Base-by-base conservation (phyloP, 1,139 yeast species). In the Eremothecium sinecaudum region DNA sequence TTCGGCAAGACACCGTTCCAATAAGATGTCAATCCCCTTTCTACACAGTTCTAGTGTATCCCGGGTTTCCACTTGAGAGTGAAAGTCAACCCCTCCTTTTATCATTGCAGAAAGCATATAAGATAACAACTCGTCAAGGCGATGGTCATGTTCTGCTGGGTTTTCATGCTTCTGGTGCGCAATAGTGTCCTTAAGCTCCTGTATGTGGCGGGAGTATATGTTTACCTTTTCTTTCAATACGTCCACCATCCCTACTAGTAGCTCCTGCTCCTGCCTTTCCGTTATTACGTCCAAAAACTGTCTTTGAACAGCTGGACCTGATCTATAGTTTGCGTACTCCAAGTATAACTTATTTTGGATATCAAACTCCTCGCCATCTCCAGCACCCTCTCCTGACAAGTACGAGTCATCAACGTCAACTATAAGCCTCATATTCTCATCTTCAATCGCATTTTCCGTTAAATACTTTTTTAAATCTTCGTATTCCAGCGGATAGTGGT, bases 31-130 rank as follows among this genome's bases (percentile, higher is more conserved):
- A 27, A n/a, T 28, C 19, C 14, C 24, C 26, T 12, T 29, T 34
- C 26, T 27, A 17, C 30, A 27, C 11, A 27, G n/a, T 4, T 27
- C 30, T 18, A n/a, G n/a, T 11, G 30, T 27, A 17, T 34, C 37
- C 23, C 23, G 24, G n/a, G 25, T 17, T 9, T 30, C 31, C 10
- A 18, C 32, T 19, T 20, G 27, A 21, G 28, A 18, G 14, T 20
- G 33, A 14, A 31, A 9, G 11, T 50, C 49, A 3, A 55, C 44
- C 11, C 55, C 56, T 24, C 41, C 46, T 23, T 49, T 48, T 18
- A 55, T 46, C 1, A 57, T 41, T 31, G 43, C 46, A 1, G 60
- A 53, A 11, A 53, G 31, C 18, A 53, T 34, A 33, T 50, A 53
- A 2, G 58, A 50, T 3, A 52, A 51, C 12, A 53, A 29, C 21